A percentile compares a stretch with the other conserved stretches of the same genome.
Evolutionary conservation across 164 flowering plant genomes (phyloP).

Genomic region (Umbellularia californica): DNA sequence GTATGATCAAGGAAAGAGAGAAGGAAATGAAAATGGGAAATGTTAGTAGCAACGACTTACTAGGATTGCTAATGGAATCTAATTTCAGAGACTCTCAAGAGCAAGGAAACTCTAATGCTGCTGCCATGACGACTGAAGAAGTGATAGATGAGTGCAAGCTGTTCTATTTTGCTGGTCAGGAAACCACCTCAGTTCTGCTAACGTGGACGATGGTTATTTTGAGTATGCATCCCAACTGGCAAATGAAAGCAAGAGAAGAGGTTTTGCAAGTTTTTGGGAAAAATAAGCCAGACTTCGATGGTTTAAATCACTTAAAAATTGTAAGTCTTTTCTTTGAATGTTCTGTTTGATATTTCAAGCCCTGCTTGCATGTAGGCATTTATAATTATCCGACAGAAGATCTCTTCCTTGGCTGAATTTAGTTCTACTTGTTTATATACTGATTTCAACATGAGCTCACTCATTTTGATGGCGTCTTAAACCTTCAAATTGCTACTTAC

Average conservation of each 20-base stretch:
- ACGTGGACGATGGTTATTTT: slow-evolving; percentile 43
- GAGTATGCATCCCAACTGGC: slow-evolving; percentile 42
- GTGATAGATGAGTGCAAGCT: slow-evolving; percentile 47
- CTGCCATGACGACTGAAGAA: slow-evolving; percentile 34
- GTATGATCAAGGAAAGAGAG: slow-evolving; percentile 5
- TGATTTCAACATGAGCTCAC: too few species aligned
- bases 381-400: too few species aligned
- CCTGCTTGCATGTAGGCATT: too few species aligned
- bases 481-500: not conserved
- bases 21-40: slow-evolving; percentile 12
- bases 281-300: too few species aligned
- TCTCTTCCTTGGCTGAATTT: too few species aligned
- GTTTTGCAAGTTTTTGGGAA: slow-evolving; percentile 28
- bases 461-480: not conserved
- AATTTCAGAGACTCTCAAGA: not conserved
- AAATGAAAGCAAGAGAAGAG: slow-evolving; percentile 46
- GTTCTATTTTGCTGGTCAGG: slow-evolving; percentile 48
- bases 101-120: not conserved
- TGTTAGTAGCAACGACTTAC: not conserved
- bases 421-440: too few species aligned
- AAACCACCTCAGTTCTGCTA: slow-evolving; percentile 40
- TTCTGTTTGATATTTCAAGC: too few species aligned
- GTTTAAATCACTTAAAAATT: too few species aligned
- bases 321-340: too few species aligned
- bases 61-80: slow-evolving; percentile 14